Base-by-base conservation (phyloP, 148 eudicot genomes). In the Vaccinium vitisidaea region DNA sequence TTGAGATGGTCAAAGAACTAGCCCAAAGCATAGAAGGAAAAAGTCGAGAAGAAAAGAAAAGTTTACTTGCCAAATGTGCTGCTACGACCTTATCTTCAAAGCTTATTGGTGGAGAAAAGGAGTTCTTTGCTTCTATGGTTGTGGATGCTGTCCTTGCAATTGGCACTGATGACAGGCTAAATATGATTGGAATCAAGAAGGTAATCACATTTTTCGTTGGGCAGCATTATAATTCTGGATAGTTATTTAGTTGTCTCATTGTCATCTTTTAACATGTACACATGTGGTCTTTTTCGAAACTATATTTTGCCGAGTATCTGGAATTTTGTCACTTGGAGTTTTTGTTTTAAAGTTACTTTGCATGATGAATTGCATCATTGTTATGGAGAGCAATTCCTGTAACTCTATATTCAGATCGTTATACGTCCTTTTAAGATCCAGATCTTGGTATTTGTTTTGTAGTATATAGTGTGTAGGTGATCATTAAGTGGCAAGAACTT, bases 71-170 rank as follows among this genome's bases (percentile, higher is more conserved):
- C 67, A 96, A 95, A 84, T 96, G 99, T 94, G 99, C 99, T 59
- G 99, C 94, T 30, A 96, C 99, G 30, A 95, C 99, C 10, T 90
- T 96, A 48, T 93, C 95, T 53, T 96, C 99, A n/a, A 96, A 96
- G 93, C 96, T 96, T 79, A 96, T 96, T 77, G 97, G 99, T 53
- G 99, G 99, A 77, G 99, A 96, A 84, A 96, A 96, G 86, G 98
- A 93, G 43, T 96, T 96, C 90, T 96, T 96, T 90, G 98, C 98
- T 59, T 79, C 90, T 6, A 96, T 96, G 99, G 99, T 96, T 83
- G 99, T 96, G 54, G 99, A 94, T 86, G 94, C 98, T 83, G 99
- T 96, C 75, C 81, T 93, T 83, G 92, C 98, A 77, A 94, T 96
- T 87, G 99, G 99, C 53, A 19, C 48, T 88, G 98, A 92, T 30